A percentile compares a stretch with the other conserved stretches of the same genome.
Conservation (phyloP, 2,329 filamentous ascomycete genomes). For the Claviceps sp. region DNA sequence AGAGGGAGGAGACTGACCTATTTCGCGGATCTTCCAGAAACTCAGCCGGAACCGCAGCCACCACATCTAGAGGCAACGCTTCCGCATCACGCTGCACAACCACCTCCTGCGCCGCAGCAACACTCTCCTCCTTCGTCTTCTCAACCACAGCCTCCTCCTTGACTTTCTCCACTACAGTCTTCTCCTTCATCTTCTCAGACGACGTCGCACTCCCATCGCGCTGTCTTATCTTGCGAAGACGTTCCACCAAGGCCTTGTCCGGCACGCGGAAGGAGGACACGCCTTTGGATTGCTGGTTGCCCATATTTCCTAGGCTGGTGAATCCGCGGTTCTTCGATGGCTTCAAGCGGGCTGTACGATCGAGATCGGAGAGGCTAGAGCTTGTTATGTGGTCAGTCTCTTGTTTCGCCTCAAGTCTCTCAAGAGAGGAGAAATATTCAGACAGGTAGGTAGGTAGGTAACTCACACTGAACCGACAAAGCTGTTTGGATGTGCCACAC, state of each 20-base stretch:
- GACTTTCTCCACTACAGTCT: conserved; percentile 3
- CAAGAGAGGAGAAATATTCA: too few species aligned
- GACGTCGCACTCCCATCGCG: conserved; percentile 38
- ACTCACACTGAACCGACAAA: too few species aligned
- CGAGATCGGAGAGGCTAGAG: too few species aligned
- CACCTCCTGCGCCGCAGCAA: background rate
- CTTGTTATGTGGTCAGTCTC: too few species aligned
- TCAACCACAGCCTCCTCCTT: too few species aligned
- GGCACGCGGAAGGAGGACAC: conserved; percentile 13
- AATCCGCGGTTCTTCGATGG: too few species aligned
- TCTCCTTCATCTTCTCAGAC: conserved; percentile 9
- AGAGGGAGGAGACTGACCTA: conserved; percentile 29
- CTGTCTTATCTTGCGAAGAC: conserved; percentile 30
- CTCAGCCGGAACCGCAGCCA: conserved; percentile 46
- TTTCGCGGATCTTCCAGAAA: conserved; percentile 52
- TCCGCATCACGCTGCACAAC: conserved; percentile 19
- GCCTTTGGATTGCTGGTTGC: conserved; percentile 29
- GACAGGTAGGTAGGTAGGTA: too few species aligned
- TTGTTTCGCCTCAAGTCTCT: too few species aligned
- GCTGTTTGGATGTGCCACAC: too few species aligned
- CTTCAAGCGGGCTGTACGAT: too few species aligned
- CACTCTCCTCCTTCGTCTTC: too few species aligned
- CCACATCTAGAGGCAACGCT: conserved; percentile 35
- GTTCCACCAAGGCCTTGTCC: conserved; percentile 32
- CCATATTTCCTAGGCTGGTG: conserved; percentile 20